Conservation (phyloP, 345 rosid genomes). For the Hibiscus mutabilis region DNA sequence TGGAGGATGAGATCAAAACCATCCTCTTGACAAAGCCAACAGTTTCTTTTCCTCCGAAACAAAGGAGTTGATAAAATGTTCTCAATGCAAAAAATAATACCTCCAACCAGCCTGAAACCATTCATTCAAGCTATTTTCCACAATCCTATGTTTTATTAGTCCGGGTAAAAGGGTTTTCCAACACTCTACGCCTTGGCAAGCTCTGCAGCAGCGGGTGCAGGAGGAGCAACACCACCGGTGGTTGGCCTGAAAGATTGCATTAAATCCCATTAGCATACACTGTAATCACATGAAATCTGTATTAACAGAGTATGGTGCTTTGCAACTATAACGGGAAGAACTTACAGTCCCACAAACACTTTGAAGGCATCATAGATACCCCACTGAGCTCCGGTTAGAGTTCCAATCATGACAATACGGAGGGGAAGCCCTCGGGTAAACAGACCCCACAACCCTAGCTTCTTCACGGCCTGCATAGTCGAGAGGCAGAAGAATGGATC, state of each 20-base stretch:
- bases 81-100: conserved; percentile 26
- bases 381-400: conserved; percentile 98
- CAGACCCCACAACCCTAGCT: conserved; percentile 82
- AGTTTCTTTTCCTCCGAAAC: conserved; percentile 4
- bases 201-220: conserved; percentile 27
- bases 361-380: conserved; percentile 94
- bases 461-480: conserved; percentile 77
- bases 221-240: conserved; percentile 81
- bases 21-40: conserved; percentile 18
- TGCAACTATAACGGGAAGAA: conserved; percentile 6
- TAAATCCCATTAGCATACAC: background rate
- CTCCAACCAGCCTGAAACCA: conserved; percentile 15
- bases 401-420: conserved; percentile 97
- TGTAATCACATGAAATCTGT: background rate
- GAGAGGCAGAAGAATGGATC: background rate
- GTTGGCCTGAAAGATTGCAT: conserved; percentile 61
- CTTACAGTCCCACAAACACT: conserved; percentile 97
- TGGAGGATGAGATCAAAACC: conserved; percentile 34
- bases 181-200: conserved; percentile 34
- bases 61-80: background rate
- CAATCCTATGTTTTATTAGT: conserved; percentile 31
- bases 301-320: background rate
- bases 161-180: conserved; percentile 15
- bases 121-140: conserved; percentile 21
- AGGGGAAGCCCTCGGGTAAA: conserved; percentile 98